A percentile compares a stretch with the other conserved stretches of the same genome.
Conservation (phyloP, 2,329 filamentous ascomycete species). For the Paraconiothyrium brasiliense region DNA sequence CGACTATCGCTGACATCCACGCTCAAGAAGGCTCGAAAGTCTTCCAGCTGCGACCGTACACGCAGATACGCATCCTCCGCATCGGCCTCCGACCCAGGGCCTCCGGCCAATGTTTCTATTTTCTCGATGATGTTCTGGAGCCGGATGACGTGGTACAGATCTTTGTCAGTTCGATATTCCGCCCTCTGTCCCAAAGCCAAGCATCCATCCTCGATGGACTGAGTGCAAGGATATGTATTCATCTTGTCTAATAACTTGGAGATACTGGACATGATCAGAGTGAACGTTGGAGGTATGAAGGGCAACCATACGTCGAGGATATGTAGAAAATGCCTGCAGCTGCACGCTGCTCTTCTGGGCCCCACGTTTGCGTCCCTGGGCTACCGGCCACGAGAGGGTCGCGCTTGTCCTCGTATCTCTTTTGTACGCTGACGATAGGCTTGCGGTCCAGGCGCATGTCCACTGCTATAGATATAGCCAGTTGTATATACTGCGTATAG, state of each 20-base stretch:
- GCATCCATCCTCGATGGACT: slow-evolving; percentile 51
- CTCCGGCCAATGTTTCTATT: slow-evolving; percentile 40
- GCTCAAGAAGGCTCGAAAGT: slow-evolving; percentile 40
- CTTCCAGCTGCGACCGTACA: slow-evolving; percentile 44
- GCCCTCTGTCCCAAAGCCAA: slow-evolving; percentile 41
- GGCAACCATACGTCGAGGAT: slow-evolving; percentile 48
- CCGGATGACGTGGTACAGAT: slow-evolving; percentile 48
- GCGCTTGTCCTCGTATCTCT: slow-evolving; percentile 33
- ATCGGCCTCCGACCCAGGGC: slow-evolving; percentile 30
- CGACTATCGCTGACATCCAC: slow-evolving; percentile 41
- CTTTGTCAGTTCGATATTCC: slow-evolving; percentile 47
- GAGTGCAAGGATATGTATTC: slow-evolving; percentile 46
- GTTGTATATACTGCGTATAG: slow-evolving; percentile 42
- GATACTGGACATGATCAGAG: slow-evolving; percentile 38
- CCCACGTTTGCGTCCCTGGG: slow-evolving; percentile 34
- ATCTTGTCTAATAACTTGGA: slow-evolving; percentile 51
- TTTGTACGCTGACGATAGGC: slow-evolving; percentile 28
- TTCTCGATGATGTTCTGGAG: slow-evolving; percentile 53
- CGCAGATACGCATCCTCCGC: slow-evolving; percentile 43
- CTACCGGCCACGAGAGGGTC: slow-evolving; percentile 29
- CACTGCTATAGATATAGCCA: slow-evolving; percentile 43
- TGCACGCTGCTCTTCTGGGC: slow-evolving; percentile 55
- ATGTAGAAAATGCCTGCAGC: slow-evolving; percentile 57
- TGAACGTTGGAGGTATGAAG: not conserved
- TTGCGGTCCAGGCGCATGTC: slow-evolving; percentile 43